Evolutionary conservation across 768 basidiomycete species (phyloP), one percentile per base, ranked within the genome.

Genomic region (Suillus weaverae): DNA sequence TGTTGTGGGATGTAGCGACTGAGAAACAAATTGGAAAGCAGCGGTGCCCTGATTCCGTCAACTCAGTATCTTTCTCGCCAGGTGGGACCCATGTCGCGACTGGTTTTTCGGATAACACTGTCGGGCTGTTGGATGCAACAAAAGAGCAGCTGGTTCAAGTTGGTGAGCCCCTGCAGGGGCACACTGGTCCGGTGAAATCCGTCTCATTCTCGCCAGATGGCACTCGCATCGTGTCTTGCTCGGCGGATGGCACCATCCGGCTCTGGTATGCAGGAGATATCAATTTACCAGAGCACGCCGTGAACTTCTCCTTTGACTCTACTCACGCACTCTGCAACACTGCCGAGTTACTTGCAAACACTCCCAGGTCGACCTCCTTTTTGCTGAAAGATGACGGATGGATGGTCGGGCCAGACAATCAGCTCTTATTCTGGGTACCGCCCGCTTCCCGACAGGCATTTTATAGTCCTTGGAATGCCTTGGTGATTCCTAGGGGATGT

Each of bases 61-160:
- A 35, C n/a, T 36, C 61, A 53, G 61, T 62, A 14, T 51, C 61
- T 16, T 62, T 62, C 61, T 62, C 61, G n/a, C n/a, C 61, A 4
- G 44, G 22, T n/a, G 61, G 61, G 7, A 62, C 8, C 8, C 33
- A 20, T 18, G n/a, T 62, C 50, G 61, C 26, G 3, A 35, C 33
- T 22, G 61, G 61, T 4, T 51, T 46, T 10, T 18, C 13, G 20
- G 61, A 62, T n/a, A 7, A n/a, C 13, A 51, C 44, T 62, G 5
- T 62, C 9, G 33, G 41, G 18, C n/a, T 62, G 5, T 62, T 33
- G 61, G 46, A 62, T 51, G 30, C 33, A 48, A 20, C 33, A 33
- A 61, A 20, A 32, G 44, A 11, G 2, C 16, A 43, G 18, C 60
- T 16, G 14, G 13, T 51, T 51, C 50, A 51, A 51, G 38, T 62